Conservation (phyloP, 805 yeast genomes). For the Lachancea cidri region DNA sequence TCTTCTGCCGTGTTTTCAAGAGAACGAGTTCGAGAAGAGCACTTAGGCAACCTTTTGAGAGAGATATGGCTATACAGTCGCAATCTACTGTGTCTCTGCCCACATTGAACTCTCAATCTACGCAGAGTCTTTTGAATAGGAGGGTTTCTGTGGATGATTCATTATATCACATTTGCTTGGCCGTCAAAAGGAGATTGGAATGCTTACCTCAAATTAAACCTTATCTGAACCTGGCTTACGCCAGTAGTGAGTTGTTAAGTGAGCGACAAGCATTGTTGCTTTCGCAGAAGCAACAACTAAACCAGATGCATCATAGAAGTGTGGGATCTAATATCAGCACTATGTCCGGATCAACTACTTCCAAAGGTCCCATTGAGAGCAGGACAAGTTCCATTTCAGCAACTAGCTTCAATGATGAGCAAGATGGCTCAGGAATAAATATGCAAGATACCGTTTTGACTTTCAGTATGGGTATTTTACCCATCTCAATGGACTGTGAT, state of each 20-base stretch:
- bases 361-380: slow-evolving; percentile 14
- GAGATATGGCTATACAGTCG: slow-evolving; percentile 9
- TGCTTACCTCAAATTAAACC: slow-evolving; percentile 64
- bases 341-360: slow-evolving; percentile 15
- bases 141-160: slow-evolving; percentile 62
- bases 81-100: slow-evolving; percentile 15
- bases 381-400: slow-evolving; percentile 35
- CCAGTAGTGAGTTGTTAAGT: slow-evolving; percentile 60
- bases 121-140: slow-evolving; percentile 52
- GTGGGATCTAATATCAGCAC: slow-evolving; percentile 16
- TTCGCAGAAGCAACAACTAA: slow-evolving; percentile 37
- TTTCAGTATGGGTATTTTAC: slow-evolving; percentile 71
- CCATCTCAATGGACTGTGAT: slow-evolving; percentile 71
- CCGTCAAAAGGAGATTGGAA: slow-evolving; percentile 50
- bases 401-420: slow-evolving; percentile 33
- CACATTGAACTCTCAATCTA: slow-evolving; percentile 17
- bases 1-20: not conserved
- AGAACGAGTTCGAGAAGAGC: not conserved
- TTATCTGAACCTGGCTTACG: slow-evolving; percentile 57
- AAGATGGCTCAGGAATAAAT: slow-evolving; percentile 11
- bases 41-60: not conserved
- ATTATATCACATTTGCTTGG: slow-evolving; percentile 59
- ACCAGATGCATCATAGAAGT: slow-evolving; percentile 19
- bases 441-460: slow-evolving; percentile 41
- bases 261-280: slow-evolving; percentile 61